These are phyloP conservation scores for Aureobasidium subglaciale DNA, from an alignment of 2,329 filamentous ascomycete genomes.

Conservation along the genomic window DNA sequence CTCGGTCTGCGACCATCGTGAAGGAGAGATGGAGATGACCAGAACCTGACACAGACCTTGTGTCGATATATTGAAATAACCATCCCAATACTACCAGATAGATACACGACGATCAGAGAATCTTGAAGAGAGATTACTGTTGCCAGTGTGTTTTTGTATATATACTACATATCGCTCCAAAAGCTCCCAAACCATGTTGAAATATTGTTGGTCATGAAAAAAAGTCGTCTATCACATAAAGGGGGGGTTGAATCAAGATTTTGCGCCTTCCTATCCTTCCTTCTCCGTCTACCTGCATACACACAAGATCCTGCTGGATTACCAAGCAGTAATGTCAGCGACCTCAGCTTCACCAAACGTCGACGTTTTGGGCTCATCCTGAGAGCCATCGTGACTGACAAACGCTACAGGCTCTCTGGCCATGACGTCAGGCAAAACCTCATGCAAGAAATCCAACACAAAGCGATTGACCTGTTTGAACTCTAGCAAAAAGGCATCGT, in stretches of 20 bases:
- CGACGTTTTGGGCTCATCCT: constrained; percentile 66
- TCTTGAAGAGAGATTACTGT: too few relatives aligned
- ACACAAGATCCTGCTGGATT: too few relatives aligned
- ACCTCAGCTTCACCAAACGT: constrained; percentile 95
- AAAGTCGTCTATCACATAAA: constrained; percentile 2
- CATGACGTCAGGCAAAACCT: constrained; percentile 87
- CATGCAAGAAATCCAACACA: constrained; percentile 73
- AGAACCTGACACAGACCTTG: too few relatives aligned
- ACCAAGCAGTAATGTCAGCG: constrained; percentile 94
- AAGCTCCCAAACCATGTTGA: constrained; percentile 1
- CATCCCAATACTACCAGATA: too few relatives aligned
- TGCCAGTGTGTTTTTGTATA: too few relatives aligned
- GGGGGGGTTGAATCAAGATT: neutral
- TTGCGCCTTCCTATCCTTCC: too few relatives aligned
- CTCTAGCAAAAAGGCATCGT: constrained; percentile 92
- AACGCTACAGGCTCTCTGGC: constrained; percentile 38
- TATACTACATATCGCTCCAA: neutral
- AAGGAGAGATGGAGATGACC: too few relatives aligned
- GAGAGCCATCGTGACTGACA: constrained; percentile 21
- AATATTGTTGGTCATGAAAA: constrained; percentile 4
- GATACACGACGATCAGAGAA: too few relatives aligned
- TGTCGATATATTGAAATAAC: too few relatives aligned
- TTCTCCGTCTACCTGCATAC: too few relatives aligned
- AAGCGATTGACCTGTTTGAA: constrained; percentile 95
- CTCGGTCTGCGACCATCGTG: too few relatives aligned